A percentile compares a stretch with the other conserved stretches of the same genome.
These are phyloP conservation scores for Candida pini DNA, from an alignment of 805 yeast species.

Conservation along the genomic window DNA sequence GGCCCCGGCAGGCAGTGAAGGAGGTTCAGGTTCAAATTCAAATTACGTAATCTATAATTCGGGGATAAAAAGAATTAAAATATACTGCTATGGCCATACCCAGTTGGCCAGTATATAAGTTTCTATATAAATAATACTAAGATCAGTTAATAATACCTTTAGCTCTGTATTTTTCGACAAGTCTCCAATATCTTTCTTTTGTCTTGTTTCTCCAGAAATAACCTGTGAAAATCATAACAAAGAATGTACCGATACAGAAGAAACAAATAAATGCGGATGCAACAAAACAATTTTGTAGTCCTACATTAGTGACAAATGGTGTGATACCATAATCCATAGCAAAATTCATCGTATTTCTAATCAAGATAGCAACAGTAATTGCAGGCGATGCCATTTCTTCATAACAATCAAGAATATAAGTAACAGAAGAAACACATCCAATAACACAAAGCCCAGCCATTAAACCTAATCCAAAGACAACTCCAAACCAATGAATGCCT, in stretches of 20 bases:
- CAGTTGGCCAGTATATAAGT: no score
- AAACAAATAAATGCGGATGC: conserved; percentile 50
- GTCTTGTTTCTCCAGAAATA: conserved; percentile 31
- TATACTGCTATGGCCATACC: no score
- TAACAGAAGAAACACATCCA: conserved; percentile 45
- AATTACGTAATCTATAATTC: no score
- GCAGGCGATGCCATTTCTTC: conserved; percentile 49
- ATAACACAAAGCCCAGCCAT: conserved; percentile 51
- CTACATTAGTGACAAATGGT: conserved; percentile 48
- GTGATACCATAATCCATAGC: conserved; percentile 57
- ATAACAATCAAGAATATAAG: conserved; percentile 53
- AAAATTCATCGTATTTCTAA: conserved; percentile 55
- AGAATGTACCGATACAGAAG: conserved; percentile 40
- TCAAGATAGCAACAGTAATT: conserved; percentile 48
- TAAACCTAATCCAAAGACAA: conserved; percentile 49
- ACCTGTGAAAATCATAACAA: conserved; percentile 34
- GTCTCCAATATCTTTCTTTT: conserved; percentile 22
- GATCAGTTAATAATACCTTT: no score
- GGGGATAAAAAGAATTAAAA: no score
- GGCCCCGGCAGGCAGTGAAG: no score
- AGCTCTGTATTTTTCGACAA: conserved; percentile 24
- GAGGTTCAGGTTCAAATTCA: no score
- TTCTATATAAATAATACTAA: no score
- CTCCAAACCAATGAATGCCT: conserved; percentile 49
- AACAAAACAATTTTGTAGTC: conserved; percentile 51